Percentiles rank a stretch among this genome's conserved stretches.
These are phyloP conservation scores for Niebla homalea DNA, from an alignment of 495 filamentous ascomycete genomes.

Conservation along the genomic window DNA sequence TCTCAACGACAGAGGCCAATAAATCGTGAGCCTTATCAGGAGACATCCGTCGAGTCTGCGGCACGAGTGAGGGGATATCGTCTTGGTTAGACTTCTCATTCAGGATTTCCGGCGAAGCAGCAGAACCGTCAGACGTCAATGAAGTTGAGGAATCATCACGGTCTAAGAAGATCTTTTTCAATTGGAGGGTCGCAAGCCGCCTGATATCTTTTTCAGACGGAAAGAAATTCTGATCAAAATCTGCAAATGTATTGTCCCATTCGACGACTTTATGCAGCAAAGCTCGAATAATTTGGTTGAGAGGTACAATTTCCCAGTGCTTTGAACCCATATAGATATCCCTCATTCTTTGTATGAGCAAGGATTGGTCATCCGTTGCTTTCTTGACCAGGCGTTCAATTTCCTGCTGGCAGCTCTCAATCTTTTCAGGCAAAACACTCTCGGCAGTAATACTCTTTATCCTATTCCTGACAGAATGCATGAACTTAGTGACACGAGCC, in stretches of 20 bases:
- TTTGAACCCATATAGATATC: slow-evolving; percentile 83
- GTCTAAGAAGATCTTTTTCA: slow-evolving; percentile 92
- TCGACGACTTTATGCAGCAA: slow-evolving; percentile 87
- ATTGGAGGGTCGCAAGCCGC: slow-evolving; percentile 75
- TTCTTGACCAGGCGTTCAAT: slow-evolving; percentile 61
- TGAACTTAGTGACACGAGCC: slow-evolving; percentile 71
- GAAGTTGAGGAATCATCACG: slow-evolving; percentile 61
- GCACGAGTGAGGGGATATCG: slow-evolving; percentile 21
- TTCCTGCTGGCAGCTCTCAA: slow-evolving; percentile 65
- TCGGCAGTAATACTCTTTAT: slow-evolving; percentile 81
- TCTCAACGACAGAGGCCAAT: slow-evolving; percentile 55
- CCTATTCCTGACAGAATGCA: slow-evolving; percentile 67
- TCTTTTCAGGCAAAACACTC: slow-evolving; percentile 74
- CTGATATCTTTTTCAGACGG: slow-evolving; percentile 96
- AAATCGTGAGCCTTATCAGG: slow-evolving; percentile 56
- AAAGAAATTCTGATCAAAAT: slow-evolving; percentile 89
- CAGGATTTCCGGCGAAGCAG: slow-evolving; percentile 28
- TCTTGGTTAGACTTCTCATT: slow-evolving; percentile 31
- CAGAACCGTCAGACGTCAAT: slow-evolving; percentile 39
- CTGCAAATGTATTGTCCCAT: slow-evolving; percentile 81
- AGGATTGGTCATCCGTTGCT: slow-evolving; percentile 65
- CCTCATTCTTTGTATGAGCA: slow-evolving; percentile 63
- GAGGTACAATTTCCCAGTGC: slow-evolving; percentile 89
- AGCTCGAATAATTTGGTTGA: slow-evolving; percentile 74
- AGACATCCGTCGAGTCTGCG: slow-evolving; percentile 38